Percentiles rank a stretch among this genome's conserved stretches.
phyloP scores from a whole-genome alignment of 2,329 filamentous ascomycete species.

The Metarhizium robertsii region DNA sequence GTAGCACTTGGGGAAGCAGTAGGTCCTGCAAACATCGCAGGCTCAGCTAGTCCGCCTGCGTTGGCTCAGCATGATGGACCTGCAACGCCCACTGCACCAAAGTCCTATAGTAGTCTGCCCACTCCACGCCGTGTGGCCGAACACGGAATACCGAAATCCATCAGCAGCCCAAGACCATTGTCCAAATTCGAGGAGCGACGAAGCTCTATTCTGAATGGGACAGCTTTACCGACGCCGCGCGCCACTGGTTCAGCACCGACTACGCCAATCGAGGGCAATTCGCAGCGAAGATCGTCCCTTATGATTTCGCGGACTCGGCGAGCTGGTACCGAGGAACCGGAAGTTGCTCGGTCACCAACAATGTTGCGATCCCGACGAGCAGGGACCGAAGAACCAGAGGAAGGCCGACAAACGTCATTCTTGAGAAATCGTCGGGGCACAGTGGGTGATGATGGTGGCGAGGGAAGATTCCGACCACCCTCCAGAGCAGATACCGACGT shows the following conservation, averaged over 20 bases:
- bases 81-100: conserved; percentile 36
- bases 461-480: conserved; percentile 42
- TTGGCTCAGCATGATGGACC: conserved; percentile 18
- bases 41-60: conserved; percentile 4
- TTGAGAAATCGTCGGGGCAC: conserved; percentile 38
- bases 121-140: conserved; percentile 32
- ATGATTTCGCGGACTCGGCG: conserved; percentile 35
- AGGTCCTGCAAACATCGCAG: conserved; percentile 11
- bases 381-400: conserved; percentile 38
- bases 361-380: conserved; percentile 36
- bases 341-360: conserved; percentile 40
- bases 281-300: conserved; percentile 43
- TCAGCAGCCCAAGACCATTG: conserved; percentile 36
- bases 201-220: conserved; percentile 34
- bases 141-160: conserved; percentile 25
- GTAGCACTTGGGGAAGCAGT: conserved; percentile 59
- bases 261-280: conserved; percentile 27
- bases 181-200: conserved; percentile 46
- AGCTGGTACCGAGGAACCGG: conserved; percentile 40
- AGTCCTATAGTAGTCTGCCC: conserved; percentile 26
- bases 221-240: conserved; percentile 37
- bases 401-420: conserved; percentile 32
- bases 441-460: conserved; percentile 39
- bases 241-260: conserved; percentile 27
- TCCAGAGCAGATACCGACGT: conserved; percentile 51